Percentiles rank a stretch among this genome's conserved stretches.
phyloP scores from a whole-genome alignment of 495 filamentous ascomycete species.

The Penicillium diatomitis region DNA sequence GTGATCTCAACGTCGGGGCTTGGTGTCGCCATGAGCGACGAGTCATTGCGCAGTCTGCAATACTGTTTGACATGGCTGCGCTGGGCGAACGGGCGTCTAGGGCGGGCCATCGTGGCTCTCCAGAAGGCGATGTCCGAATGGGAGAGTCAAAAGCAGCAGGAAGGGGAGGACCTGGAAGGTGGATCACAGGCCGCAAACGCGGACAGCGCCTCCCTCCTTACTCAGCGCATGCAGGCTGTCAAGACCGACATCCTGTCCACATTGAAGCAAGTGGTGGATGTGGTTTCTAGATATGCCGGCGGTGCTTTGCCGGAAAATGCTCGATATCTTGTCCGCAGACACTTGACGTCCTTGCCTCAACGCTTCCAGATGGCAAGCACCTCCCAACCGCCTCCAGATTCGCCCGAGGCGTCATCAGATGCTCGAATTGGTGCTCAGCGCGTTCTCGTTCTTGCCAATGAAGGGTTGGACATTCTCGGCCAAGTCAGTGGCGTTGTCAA shows the following conservation, averaged over 20 bases:
- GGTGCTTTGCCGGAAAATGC: conserved; percentile 81
- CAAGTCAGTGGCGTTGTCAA: conserved; percentile 75
- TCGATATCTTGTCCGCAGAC: conserved; percentile 61
- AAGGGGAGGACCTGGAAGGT: conserved; percentile 16
- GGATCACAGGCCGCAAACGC: conserved; percentile 7
- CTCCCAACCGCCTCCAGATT: conserved; percentile 32
- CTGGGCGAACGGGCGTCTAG: conserved; percentile 66
- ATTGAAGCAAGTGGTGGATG: conserved; percentile 64
- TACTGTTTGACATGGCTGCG: conserved; percentile 70
- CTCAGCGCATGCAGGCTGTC: conserved; percentile 56
- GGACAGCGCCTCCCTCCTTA: conserved; percentile 37
- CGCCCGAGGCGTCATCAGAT: conserved; percentile 28
- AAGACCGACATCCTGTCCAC: conserved; percentile 66
- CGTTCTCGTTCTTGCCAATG: conserved; percentile 72
- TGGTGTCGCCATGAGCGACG: conserved; percentile 78
- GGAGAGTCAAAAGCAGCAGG: conserved; percentile 36
- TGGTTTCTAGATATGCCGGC: conserved; percentile 76
- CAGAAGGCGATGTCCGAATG: conserved; percentile 66
- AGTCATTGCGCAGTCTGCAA: conserved; percentile 65
- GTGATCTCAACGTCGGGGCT: conserved; percentile 78
- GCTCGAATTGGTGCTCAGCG: conserved; percentile 48
- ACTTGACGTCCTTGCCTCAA: conserved; percentile 69
- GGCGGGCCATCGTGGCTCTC: conserved; percentile 57
- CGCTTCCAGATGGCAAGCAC: conserved; percentile 54
- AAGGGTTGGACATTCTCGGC: conserved; percentile 81